These are phyloP conservation scores for Dissophora ornata DNA, from an alignment of 192 early-diverging fungal species.

Conservation along the genomic window DNA sequence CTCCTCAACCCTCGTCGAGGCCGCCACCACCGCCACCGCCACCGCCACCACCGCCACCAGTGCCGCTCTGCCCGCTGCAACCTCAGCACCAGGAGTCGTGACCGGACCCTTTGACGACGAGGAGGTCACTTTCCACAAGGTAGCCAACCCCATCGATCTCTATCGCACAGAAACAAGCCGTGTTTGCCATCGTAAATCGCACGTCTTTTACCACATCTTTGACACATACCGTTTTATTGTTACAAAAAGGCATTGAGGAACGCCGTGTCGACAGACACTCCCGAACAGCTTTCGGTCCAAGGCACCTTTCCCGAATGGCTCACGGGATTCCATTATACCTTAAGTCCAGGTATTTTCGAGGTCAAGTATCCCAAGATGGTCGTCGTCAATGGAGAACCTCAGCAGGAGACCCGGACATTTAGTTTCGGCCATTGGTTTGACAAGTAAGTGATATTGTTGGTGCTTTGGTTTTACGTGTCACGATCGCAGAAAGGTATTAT, in stretches of 20 bases:
- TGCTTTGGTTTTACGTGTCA: no score
- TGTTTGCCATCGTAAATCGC: no score
- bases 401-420: constrained; percentile 75
- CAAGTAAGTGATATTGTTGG: constrained; percentile 65
- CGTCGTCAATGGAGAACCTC: constrained; percentile 64
- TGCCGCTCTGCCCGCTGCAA: constrained; percentile 1
- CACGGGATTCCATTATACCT: constrained; percentile 70
- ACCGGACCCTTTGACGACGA: constrained; percentile 27
- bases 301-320: constrained; percentile 75
- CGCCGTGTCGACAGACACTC: constrained; percentile 57
- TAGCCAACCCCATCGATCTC: no score
- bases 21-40: not conserved
- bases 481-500: no score
- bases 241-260: constrained; percentile 64
- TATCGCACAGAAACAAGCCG: no score
- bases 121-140: constrained; percentile 50
- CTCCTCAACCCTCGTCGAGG: constrained; percentile 19
- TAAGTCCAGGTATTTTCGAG: constrained; percentile 77
- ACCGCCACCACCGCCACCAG: not conserved
- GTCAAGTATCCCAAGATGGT: constrained; percentile 72
- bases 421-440: constrained; percentile 80
- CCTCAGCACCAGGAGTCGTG: constrained; percentile 10
- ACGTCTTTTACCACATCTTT: no score
- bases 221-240: not conserved
- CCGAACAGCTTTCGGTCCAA: constrained; percentile 60